Evolutionary conservation across 129 eudicot genomes (phyloP), one percentile per base, ranked within the genome.

Genomic region (Arctium minus): DNA sequence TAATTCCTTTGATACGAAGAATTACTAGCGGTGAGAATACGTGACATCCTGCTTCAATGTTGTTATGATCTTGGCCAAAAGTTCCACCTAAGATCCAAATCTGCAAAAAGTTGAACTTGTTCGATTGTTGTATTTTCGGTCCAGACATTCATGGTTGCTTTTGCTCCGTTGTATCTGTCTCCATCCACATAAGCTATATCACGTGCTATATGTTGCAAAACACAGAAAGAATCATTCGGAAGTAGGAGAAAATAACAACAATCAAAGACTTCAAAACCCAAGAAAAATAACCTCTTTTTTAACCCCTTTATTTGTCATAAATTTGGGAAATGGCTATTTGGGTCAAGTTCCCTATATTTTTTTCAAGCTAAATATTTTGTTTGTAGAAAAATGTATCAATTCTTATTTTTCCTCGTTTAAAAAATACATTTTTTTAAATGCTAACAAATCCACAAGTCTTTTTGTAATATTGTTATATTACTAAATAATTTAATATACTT

Each of bases 11-110:
- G n/a, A n/a, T 60, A 70, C 29, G 37, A 76, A 75, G 39, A 73
- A 77, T 13, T 7, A n/a, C 15, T 76, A 3, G 42, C 37, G 56
- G 22, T 75, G 70, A 77, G 65, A 37, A 36, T 82, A 96, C 99
- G 94, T 92, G 97, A 97, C 99, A 95, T 83, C 99, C 99, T 81
- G 99, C 97, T 93, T 95, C 97, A 84, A 96, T 96, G 92, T 97
- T 93, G 92, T 94, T 94, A 69, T 92, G 97, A 88, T 94, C 98
- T 87, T 92, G 91, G 80, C 97, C 98, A 83, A 94, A 94, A 39
- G 97, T 93, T 78, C 99, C 99, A 33, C 99, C 95, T 85, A 91
- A 79, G 18, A 96, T 83, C 97, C 99, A 93, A 72, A 96, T 85
- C 73, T 92, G 97, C 10, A 97, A 93, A 82, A 92, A 85, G 81